Percentiles rank a stretch among this genome's conserved stretches.
These are phyloP conservation scores for Teunomyces aglyptinius DNA, from an alignment of 805 yeast species.

Conservation along the genomic window DNA sequence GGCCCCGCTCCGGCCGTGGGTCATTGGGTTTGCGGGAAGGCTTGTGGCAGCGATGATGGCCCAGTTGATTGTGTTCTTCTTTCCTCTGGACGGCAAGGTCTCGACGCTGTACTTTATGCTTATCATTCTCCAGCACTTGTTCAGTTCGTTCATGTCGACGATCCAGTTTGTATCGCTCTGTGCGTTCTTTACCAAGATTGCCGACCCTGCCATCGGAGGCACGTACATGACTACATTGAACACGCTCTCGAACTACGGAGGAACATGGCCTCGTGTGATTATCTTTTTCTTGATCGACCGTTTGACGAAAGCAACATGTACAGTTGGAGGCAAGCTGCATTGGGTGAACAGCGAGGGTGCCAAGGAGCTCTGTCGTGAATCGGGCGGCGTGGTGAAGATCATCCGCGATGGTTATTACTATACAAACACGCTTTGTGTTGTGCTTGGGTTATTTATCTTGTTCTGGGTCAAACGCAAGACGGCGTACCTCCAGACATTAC, in stretches of 20 bases:
- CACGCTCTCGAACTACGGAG: conserved; percentile 90
- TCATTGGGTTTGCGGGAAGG: conserved; percentile 81
- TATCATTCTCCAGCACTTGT: conserved; percentile 77
- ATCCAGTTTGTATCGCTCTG: conserved; percentile 92
- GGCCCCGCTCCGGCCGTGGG: conserved; percentile 83
- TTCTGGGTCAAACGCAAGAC: conserved; percentile 67
- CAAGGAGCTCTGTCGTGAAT: conserved; percentile 49
- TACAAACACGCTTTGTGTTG: conserved; percentile 71
- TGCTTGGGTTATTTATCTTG: conserved; percentile 63
- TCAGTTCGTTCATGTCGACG: conserved; percentile 90
- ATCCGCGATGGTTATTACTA: conserved; percentile 80
- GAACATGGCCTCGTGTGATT: conserved; percentile 94
- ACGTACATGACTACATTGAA: conserved; percentile 96
- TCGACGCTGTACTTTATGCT: conserved; percentile 56
- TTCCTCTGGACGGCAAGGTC: conserved; percentile 58
- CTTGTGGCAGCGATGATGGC: conserved; percentile 73
- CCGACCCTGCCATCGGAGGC: conserved; percentile 95
- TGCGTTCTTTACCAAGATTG: conserved; percentile 92
- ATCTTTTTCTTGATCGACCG: conserved; percentile 77
- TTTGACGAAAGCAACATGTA: conserved; percentile 67
- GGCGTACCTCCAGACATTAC: conserved; percentile 64
- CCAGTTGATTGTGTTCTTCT: conserved; percentile 65
- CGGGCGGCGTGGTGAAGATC: conserved; percentile 55
- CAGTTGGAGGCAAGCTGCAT: conserved; percentile 15
- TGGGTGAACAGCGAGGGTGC: conserved; percentile 28